Evolutionary conservation across 192 early-diverging fungal species (phyloP).

Genomic region (Gamsiella multidivaricata): DNA sequence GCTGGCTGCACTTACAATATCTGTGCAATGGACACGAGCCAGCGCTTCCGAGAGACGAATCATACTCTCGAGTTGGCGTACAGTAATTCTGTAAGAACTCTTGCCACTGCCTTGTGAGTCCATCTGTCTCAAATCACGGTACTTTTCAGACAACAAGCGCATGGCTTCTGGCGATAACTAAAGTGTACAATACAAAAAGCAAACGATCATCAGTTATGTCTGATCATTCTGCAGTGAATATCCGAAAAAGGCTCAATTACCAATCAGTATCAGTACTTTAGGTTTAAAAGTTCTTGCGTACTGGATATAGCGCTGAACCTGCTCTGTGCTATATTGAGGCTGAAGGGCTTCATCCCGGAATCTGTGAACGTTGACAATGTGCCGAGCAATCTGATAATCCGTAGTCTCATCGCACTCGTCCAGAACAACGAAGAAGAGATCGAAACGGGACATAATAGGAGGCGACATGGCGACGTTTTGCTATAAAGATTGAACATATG

Average conservation of each 20-base stretch:
- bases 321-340: conserved; percentile 79
- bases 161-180: conserved; percentile 81
- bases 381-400: conserved; percentile 90
- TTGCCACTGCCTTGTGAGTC: conserved; percentile 77
- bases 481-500: conserved; percentile 41
- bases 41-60: conserved; percentile 96
- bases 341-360: conserved; percentile 71
- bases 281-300: conserved; percentile 93
- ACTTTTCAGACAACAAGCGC: conserved; percentile 81
- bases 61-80: conserved; percentile 96
- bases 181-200: neutral
- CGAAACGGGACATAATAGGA: conserved; percentile 99
- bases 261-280: conserved; percentile 56
- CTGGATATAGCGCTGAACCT: conserved; percentile 86
- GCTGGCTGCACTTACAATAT: conserved; percentile 57
- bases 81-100: conserved; percentile 93
- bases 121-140: conserved; percentile 87
- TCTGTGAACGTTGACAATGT: conserved; percentile 91
- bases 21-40: conserved; percentile 84
- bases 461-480: conserved; percentile 97
- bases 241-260: neutral
- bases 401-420: conserved; percentile 92
- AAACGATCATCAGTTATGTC: neutral
- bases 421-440: conserved; percentile 96
- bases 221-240: neutral